A percentile compares a stretch with the other conserved stretches of the same genome.
These are phyloP conservation scores for Yarrowia deformans DNA, from an alignment of 805 yeast species.

Conservation along the genomic window DNA sequence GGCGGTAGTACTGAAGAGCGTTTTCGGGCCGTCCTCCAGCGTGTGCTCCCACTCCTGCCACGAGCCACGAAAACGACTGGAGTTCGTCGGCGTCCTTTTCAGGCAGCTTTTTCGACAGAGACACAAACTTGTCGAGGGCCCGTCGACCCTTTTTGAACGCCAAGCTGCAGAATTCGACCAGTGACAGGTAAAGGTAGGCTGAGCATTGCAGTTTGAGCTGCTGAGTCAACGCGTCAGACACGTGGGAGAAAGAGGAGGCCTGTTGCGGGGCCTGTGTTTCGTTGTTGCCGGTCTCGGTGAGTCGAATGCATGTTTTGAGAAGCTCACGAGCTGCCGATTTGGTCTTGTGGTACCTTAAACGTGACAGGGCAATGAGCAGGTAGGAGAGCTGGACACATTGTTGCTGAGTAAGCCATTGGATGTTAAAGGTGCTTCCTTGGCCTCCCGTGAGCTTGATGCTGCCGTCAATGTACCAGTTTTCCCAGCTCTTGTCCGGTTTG, in stretches of 20 bases:
- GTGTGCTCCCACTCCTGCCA: conserved; percentile 17
- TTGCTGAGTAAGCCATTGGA: conserved; percentile 30
- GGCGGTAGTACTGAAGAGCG: conserved; percentile 3
- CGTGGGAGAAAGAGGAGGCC: conserved; percentile 13
- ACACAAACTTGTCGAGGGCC: conserved; percentile 10
- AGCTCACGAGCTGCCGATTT: conserved; percentile 10
- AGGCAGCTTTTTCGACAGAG: conserved; percentile 5
- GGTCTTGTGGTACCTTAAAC: conserved; percentile 18
- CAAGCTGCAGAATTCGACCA: conserved; percentile 29
- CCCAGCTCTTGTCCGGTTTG: conserved; percentile 34
- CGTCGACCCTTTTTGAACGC: conserved; percentile 32
- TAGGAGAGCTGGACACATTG: conserved; percentile 15
- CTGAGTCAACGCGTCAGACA: not conserved
- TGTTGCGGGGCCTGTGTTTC: not conserved
- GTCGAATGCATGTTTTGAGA: conserved; percentile 16
- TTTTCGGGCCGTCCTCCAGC: not conserved
- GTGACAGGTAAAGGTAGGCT: conserved; percentile 12
- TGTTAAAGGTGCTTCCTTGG: conserved; percentile 17
- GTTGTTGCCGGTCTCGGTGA: not conserved
- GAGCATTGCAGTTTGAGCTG: conserved; percentile 26
- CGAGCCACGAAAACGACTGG: conserved; percentile 23
- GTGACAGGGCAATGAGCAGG: conserved; percentile 4
- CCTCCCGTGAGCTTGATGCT: conserved; percentile 28
- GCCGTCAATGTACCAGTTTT: conserved; percentile 38
- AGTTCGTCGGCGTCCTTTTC: conserved; percentile 15